These are phyloP conservation scores for Kazachstania africana DNA, from an alignment of 805 yeast species.

Conservation along the genomic window DNA sequence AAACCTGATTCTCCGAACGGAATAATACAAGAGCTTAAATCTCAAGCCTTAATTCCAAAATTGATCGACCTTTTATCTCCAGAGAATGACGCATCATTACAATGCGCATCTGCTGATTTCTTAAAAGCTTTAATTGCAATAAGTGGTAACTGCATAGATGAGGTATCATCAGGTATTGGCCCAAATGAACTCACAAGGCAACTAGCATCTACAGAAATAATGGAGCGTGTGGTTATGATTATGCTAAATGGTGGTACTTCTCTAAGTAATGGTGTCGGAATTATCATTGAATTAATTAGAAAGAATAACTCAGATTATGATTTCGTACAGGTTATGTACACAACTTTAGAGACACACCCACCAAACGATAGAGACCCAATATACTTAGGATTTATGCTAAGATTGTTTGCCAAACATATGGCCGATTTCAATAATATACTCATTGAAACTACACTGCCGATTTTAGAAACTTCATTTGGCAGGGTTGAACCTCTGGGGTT, in stretches of 20 bases:
- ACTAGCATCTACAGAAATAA: constrained; percentile 63
- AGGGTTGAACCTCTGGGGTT: constrained; percentile 77
- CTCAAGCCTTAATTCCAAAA: constrained; percentile 62
- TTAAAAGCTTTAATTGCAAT: constrained; percentile 87
- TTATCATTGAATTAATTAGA: constrained; percentile 85
- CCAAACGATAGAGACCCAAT: constrained; percentile 90
- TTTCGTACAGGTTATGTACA: constrained; percentile 69
- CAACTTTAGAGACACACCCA: constrained; percentile 78
- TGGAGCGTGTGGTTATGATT: constrained; percentile 54
- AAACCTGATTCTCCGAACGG: constrained; percentile 85
- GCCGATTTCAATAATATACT: constrained; percentile 56
- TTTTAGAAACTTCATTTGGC: constrained; percentile 35
- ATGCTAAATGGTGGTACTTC: constrained; percentile 83
- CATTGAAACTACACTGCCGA: constrained; percentile 26
- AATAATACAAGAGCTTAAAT: constrained; percentile 61
- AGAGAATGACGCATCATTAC: constrained; percentile 54
- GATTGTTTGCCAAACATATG: constrained; percentile 63
- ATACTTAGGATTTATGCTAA: constrained; percentile 76
- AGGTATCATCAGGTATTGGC: constrained; percentile 82
- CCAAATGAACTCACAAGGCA: constrained; percentile 92
- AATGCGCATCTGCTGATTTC: constrained; percentile 92
- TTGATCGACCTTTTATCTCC: constrained; percentile 64
- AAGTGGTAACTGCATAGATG: constrained; percentile 83
- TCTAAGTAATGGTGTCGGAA: constrained; percentile 87
- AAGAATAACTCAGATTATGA: constrained; percentile 96